Percentiles rank a stretch among this genome's conserved stretches.
Evolutionary conservation across 768 basidiomycete genomes (phyloP).

Genomic region (Lepiota brunneoincarnata): DNA sequence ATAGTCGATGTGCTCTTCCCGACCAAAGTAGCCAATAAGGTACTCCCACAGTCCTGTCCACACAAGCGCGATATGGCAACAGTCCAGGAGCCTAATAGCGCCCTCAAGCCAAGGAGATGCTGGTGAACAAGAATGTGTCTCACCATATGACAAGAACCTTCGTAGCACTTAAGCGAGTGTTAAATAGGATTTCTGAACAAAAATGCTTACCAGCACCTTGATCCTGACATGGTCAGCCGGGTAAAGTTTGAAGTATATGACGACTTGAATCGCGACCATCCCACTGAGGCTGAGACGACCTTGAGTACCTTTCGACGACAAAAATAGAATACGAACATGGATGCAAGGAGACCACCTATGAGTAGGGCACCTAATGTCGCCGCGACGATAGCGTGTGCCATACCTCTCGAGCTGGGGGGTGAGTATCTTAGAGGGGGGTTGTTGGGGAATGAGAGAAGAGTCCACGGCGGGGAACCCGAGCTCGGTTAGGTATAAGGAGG

Average conservation of each 20-base stretch:
- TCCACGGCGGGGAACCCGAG: too few species aligned
- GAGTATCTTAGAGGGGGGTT: neutral
- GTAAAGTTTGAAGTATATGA: conserved; percentile 34
- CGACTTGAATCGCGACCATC: conserved; percentile 29
- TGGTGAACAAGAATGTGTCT: conserved; percentile 5
- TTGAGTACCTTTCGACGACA: neutral
- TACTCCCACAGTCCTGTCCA: conserved; percentile 39
- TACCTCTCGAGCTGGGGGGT: neutral
- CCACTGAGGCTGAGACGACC: conserved; percentile 23
- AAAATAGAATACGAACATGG: conserved; percentile 23
- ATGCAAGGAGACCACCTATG: conserved; percentile 34
- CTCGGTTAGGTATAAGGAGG: neutral
- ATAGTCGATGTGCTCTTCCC: conserved; percentile 21
- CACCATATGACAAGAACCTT: conserved; percentile 34
- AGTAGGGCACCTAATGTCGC: conserved; percentile 36
- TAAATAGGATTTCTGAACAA: neutral
- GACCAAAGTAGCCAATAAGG: conserved; percentile 31
- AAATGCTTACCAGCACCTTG: conserved; percentile 27
- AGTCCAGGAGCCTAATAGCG: conserved; percentile 32
- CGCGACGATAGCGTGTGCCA: conserved; percentile 26
- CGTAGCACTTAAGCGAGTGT: neutral
- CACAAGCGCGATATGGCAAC: conserved; percentile 34
- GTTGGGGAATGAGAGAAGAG: too few species aligned
- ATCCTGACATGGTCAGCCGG: conserved; percentile 22
- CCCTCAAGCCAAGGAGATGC: neutral